phyloP scores from a whole-genome alignment of 805 yeast genomes.

The Starmerella apis region DNA sequence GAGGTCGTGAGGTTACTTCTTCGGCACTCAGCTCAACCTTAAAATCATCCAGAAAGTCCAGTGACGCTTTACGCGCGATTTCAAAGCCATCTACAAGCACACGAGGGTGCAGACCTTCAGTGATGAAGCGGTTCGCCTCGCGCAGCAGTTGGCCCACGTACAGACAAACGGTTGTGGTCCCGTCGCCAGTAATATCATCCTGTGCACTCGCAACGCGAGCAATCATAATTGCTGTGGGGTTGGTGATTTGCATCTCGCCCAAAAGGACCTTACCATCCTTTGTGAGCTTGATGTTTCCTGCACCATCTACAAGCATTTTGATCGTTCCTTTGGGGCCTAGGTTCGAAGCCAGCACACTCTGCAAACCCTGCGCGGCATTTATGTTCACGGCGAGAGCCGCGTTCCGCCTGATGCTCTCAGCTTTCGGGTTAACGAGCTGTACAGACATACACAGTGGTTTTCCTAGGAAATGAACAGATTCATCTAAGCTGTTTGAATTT shows the following conservation, averaged over 20 bases:
- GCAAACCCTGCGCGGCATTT: slow-evolving; percentile 93
- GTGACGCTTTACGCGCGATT: slow-evolving; percentile 64
- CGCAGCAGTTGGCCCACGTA: slow-evolving; percentile 88
- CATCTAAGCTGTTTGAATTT: background rate
- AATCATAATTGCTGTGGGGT: slow-evolving; percentile 80
- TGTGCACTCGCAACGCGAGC: slow-evolving; percentile 97
- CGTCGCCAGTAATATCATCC: slow-evolving; percentile 99
- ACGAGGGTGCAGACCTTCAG: slow-evolving; percentile 94
- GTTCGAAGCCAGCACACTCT: slow-evolving; percentile 80
- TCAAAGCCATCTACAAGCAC: slow-evolving; percentile 93
- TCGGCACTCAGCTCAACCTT: slow-evolving; percentile 39
- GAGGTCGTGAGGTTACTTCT: slow-evolving; percentile 57
- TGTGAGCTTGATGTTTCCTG: slow-evolving; percentile 89
- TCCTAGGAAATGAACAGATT: background rate
- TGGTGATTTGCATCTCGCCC: slow-evolving; percentile 93
- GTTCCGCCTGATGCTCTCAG: slow-evolving; percentile 89
- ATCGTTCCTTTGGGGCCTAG: slow-evolving; percentile 95
- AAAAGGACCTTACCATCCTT: slow-evolving; percentile 93
- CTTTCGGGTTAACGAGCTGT: slow-evolving; percentile 91
- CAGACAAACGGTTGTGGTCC: slow-evolving; percentile 90
- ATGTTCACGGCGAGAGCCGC: slow-evolving; percentile 94
- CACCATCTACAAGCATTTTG: slow-evolving; percentile 93
- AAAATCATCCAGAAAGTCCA: slow-evolving; percentile 58
- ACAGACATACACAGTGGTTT: slow-evolving; percentile 30
- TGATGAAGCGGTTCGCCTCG: slow-evolving; percentile 84